phyloP scores from a whole-genome alignment of 176 grass and related monocot species.

The Ampelocalamus luodianensis region DNA sequence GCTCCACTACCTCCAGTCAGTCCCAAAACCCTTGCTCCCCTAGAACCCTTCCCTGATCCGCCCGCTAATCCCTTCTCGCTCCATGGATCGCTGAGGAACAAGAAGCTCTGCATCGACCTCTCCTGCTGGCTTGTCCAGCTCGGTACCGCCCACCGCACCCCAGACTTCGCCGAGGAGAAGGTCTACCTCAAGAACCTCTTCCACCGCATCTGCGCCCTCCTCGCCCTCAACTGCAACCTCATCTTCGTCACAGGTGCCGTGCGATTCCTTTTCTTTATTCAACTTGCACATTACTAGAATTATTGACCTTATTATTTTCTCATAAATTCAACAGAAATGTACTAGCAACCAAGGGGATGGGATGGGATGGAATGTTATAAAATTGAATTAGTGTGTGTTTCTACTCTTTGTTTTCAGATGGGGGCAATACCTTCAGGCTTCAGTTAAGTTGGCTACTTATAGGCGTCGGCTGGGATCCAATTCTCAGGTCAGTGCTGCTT shows the following conservation, averaged over 20 bases:
- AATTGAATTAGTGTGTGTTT: slow-evolving; percentile 1
- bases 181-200: slow-evolving; percentile 84
- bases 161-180: slow-evolving; percentile 69
- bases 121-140: slow-evolving; percentile 93
- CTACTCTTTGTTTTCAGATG: slow-evolving; percentile 53
- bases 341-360: not conserved
- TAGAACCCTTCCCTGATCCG: not conserved
- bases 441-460: too few relatives aligned
- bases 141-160: slow-evolving; percentile 53
- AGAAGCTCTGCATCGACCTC: too few relatives aligned
- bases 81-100: slow-evolving; percentile 50
- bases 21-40: slow-evolving; percentile 8
- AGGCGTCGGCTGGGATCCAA: slow-evolving; percentile 70
- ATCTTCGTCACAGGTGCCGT: slow-evolving; percentile 69
- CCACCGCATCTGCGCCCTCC: slow-evolving; percentile 86
- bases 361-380: too few relatives aligned
- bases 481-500: slow-evolving; percentile 45
- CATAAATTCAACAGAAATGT: not conserved
- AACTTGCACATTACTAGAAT: not conserved
- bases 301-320: too few relatives aligned
- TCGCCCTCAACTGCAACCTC: slow-evolving; percentile 89
- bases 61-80: slow-evolving; percentile 9
- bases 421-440: too few relatives aligned
- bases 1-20: slow-evolving; percentile 88
- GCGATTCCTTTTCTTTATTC: not conserved